phyloP scores from a whole-genome alignment of 139 green algal species.

The Micromonas commoda region DNA sequence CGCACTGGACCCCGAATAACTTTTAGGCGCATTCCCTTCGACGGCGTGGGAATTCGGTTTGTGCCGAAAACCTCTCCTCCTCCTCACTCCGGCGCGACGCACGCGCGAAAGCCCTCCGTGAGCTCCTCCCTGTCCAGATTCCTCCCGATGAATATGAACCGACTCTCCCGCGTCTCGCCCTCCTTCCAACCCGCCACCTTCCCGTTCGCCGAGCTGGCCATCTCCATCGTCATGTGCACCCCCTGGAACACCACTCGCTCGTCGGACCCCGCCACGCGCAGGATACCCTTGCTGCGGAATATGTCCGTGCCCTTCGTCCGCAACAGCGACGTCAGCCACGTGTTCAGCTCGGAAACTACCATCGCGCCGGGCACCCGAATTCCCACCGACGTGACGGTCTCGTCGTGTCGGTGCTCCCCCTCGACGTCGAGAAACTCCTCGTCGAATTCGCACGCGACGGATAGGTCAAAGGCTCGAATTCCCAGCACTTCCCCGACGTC shows the following conservation, averaged over 20 bases:
- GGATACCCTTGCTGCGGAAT: conserved; percentile 68
- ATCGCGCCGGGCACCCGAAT: conserved; percentile 46
- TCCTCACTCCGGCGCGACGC: no score
- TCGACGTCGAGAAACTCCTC: conserved; percentile 50
- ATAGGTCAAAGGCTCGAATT: conserved; percentile 50
- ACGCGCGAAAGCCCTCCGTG: conserved; percentile 58
- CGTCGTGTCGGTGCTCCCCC: conserved; percentile 62
- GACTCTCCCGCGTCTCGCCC: conserved; percentile 58
- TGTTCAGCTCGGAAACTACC: conserved; percentile 60
- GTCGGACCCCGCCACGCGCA: conserved; percentile 54
- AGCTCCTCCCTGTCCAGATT: conserved; percentile 75
- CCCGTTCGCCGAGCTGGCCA: no score
- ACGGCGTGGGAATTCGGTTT: no score
- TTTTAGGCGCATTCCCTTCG: no score
- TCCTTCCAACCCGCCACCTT: conserved; percentile 47
- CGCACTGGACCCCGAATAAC: no score
- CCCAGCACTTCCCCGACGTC: conserved; percentile 43
- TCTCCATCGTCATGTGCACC: conserved; percentile 79
- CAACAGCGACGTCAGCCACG: conserved; percentile 56
- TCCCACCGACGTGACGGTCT: conserved; percentile 51
- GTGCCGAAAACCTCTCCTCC: no score
- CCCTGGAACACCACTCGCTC: conserved; percentile 77
- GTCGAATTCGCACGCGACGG: conserved; percentile 49
- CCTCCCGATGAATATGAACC: conserved; percentile 84
- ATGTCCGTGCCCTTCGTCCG: conserved; percentile 65